Evolutionary conservation across 371 early-diverging fungal genomes (phyloP), one percentile per base, ranked within the genome.

Genomic region (Coemansia sp.): DNA sequence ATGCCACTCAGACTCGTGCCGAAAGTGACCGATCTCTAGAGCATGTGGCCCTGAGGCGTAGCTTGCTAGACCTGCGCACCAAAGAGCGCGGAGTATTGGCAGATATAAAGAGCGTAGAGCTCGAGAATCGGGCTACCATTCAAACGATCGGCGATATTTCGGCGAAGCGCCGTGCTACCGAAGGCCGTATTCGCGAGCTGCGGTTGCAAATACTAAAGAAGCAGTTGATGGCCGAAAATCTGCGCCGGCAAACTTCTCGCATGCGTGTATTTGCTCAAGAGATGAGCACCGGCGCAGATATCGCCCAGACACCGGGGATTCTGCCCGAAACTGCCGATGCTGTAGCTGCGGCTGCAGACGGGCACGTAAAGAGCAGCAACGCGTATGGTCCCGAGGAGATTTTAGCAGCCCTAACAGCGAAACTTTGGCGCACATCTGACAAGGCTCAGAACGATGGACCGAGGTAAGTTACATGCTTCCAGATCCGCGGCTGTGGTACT

Each of bases 181-280:
- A 69, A 40, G 34, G 35, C 55, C 43, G 66, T 5, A 62, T 70
- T 9, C 61, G 59, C 6, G 65, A 74, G 32, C 42, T 65, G 32
- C 58, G 74, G 4, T 45, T 74, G 30, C 70, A 61, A 42, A 65
- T 69, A 10, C 38, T 74, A 45, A 57, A 65, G 36, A 69, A 70
- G 52, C 70, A 70, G 50, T 31, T 65, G 13, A 61, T 69, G 51
- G 65, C 70, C 0, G 74, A 74, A 34, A 65, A 65, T 30, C 13
- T 55, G 32, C 55, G 62, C 9, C 57, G 66, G 7, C 11, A 62
- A 45, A 49, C 58, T 30, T 55, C 40, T 40, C 59, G 70, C n/a
- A 69, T 74, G 62, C 51, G 40, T 34, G 41, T 50, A 20, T 36
- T 74, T 9, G 55, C 54, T 7, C 61, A 43, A 32, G 74, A 74